Evolutionary conservation across 2,329 filamentous ascomycete species (phyloP), one percentile per base, ranked within the genome.

Genomic region (Ophiostoma montium): DNA sequence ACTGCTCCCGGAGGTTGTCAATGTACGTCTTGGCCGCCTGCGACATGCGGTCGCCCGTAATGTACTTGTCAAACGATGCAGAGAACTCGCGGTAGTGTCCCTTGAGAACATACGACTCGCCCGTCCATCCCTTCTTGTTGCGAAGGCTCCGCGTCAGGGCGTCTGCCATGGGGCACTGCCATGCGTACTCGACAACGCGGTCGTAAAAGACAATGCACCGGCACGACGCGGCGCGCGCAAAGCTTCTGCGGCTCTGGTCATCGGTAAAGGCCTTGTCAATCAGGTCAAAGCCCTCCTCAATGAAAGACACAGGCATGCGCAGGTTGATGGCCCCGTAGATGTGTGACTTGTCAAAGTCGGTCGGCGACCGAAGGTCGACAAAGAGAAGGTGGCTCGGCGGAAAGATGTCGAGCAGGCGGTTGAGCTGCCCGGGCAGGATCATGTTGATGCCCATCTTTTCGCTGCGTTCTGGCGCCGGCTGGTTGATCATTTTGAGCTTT

Each of bases 21-120:
- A 65, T 50, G 49, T 69, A 67, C 39, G 66, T 61, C 35, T 63
- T 64, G n/a, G 65, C 65, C 8, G 62, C 63, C 19, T 64, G 60
- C 1, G 65, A 67, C 57, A 65, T 71, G 52, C 63, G 69, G 30
- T 61, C 56, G 5, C 66, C 68, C 18, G 63, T 64, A 51, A 76
- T 71, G 52, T 74, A 70, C 51, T 69, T 70, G 52, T 69, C 67
- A 53, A 74, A 77, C 0, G 70, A 72, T 23, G 65, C 63, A 15
- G 71, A 72, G 52, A 77, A 77, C 53, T 77, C 74, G 43, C 67
- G 66, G 56, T 72, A 78, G 48, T 74, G 71, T 0, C 74, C 74
- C 56, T 76, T 76, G 32, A 78, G 64, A 8, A 77, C 63, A 55
- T 76, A 76, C 51, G 66, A 70, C 36, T 69, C 67, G 2, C 74